Percentiles rank a stretch among this genome's conserved stretches.
phyloP scores from a whole-genome alignment of 2,329 filamentous ascomycete species.

The Ascochyta fabae region DNA sequence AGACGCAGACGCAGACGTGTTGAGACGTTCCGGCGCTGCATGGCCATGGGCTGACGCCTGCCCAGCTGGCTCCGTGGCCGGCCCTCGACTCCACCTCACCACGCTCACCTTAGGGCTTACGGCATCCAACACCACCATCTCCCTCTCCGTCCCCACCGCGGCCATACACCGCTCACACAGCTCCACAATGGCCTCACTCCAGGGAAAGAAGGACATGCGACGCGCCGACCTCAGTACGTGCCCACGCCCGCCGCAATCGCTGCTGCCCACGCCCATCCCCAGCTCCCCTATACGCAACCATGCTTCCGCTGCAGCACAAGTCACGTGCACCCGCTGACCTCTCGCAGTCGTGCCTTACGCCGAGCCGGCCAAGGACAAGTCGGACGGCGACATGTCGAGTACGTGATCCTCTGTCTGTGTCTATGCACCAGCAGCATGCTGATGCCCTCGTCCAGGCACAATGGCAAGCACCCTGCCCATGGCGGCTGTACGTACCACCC shows the following conservation, averaged over 20 bases:
- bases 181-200: conserved; percentile 64
- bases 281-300: conserved; percentile 13
- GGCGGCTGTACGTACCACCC: conserved; percentile 70
- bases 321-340: conserved; percentile 39
- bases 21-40: conserved; percentile 10
- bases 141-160: conserved; percentile 22
- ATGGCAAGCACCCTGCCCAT: conserved; percentile 85
- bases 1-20: conserved; percentile 7
- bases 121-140: conserved; percentile 18
- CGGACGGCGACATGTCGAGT: conserved; percentile 72
- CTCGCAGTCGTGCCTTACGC: conserved; percentile 83
- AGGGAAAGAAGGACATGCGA: conserved; percentile 72
- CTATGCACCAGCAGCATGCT: conserved; percentile 3
- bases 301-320: conserved; percentile 10
- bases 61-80: not conserved
- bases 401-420: conserved; percentile 46
- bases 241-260: conserved; percentile 3
- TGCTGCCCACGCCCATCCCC: not conserved
- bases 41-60: not conserved
- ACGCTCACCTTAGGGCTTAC: not conserved
- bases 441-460: conserved; percentile 53
- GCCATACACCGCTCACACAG: conserved; percentile 22
- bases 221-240: conserved; percentile 73
- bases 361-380: conserved; percentile 71
- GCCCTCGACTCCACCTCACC: conserved; percentile 9